Percentiles rank a stretch among this genome's conserved stretches.
These are phyloP conservation scores for Phytopythium sindhum DNA, from an alignment of 352 stramenopile genomes.

Conservation along the genomic window DNA sequence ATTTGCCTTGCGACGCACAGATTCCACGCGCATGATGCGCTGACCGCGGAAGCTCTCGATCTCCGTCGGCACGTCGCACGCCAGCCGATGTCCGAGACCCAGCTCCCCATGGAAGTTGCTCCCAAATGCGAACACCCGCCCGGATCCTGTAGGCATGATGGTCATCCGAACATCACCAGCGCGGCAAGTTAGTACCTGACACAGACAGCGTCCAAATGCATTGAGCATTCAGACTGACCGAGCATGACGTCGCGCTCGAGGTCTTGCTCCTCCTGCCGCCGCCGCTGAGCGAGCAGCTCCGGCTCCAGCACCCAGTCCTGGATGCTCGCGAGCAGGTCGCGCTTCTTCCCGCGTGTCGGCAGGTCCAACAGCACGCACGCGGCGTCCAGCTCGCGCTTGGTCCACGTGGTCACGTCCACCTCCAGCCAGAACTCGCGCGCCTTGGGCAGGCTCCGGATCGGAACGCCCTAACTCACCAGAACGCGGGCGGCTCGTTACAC, in stretches of 20 bases:
- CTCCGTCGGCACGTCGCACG: conserved; percentile 40
- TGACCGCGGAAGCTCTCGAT: conserved; percentile 49
- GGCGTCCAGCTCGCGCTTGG: conserved; percentile 47
- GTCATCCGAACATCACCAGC: background rate
- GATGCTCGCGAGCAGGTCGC: conserved; percentile 56
- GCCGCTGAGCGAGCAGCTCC: conserved; percentile 31
- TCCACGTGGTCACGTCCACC: conserved; percentile 50
- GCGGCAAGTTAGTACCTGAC: background rate
- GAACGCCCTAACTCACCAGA: conserved; percentile 20
- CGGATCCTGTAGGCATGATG: conserved; percentile 25
- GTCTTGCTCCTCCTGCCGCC: conserved; percentile 30
- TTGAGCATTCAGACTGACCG: conserved; percentile 12
- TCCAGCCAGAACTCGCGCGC: conserved; percentile 52
- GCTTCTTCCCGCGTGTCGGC: conserved; percentile 43
- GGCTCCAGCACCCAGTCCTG: conserved; percentile 73
- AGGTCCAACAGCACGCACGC: conserved; percentile 62
- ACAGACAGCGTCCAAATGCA: background rate
- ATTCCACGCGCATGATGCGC: conserved; percentile 41
- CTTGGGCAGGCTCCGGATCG: conserved; percentile 60
- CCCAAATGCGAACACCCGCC: conserved; percentile 65
- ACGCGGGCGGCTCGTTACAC: background rate
- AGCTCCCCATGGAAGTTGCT: conserved; percentile 66
- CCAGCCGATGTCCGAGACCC: conserved; percentile 44
- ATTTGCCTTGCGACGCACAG: conserved; percentile 18
- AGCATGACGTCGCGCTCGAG: conserved; percentile 41